A percentile compares a stretch with the other conserved stretches of the same genome.
Conservation (phyloP, 139 green algal species). For the Closterium sp. region DNA sequence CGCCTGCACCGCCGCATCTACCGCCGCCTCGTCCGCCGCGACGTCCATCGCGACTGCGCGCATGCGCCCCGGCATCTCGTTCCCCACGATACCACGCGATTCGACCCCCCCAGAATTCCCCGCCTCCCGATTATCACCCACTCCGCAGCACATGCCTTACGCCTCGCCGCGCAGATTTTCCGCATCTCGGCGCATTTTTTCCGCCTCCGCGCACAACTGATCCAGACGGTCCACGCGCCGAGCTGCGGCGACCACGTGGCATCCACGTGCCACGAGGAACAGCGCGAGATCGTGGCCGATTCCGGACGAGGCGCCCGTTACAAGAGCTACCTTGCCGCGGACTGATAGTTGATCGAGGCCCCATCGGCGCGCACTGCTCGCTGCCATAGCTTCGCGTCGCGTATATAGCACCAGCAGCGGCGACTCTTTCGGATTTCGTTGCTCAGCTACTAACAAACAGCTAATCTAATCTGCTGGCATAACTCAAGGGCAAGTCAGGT, state of each 20-base stretch:
- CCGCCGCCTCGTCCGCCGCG: neutral
- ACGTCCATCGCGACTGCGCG: conserved; percentile 5
- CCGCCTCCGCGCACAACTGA: neutral
- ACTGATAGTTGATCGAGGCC: neutral
- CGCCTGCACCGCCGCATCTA: neutral
- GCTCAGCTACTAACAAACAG: neutral
- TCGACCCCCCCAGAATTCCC: too few species aligned
- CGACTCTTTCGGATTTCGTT: too few species aligned
- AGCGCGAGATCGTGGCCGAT: conserved; percentile 5
- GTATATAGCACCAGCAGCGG: neutral
- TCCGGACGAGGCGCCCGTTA: conserved; percentile 19
- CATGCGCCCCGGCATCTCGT: neutral
- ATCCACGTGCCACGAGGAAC: neutral
- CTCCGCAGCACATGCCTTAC: neutral
- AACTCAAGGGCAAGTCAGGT: too few species aligned
- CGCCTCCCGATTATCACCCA: neutral
- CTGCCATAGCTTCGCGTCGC: neutral
- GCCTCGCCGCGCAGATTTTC: neutral
- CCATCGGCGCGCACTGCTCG: neutral
- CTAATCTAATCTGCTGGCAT: too few species aligned
- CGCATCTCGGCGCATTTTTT: neutral
- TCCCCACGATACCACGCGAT: neutral
- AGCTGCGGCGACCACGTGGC: conserved; percentile 1
- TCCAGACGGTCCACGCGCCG: neutral
- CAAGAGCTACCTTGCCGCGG: conserved; percentile 8